Base-by-base conservation (phyloP, 2,329 filamentous ascomycete species). In the Aspergillus sp. region DNA sequence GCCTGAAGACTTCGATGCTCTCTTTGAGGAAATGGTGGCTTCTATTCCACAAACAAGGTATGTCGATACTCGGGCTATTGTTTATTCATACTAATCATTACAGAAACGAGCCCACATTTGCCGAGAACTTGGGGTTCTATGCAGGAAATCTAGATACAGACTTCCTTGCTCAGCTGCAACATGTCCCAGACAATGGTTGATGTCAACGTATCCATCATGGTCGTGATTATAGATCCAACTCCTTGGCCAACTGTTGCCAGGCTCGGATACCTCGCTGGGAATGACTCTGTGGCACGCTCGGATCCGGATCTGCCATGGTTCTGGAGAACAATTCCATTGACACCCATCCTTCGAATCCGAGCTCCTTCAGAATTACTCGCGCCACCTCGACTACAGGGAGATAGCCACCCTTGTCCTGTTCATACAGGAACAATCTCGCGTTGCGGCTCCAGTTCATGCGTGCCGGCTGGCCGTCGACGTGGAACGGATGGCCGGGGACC, bases 401-500 rank as follows among this genome's bases (percentile, higher is more conserved):
- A 69, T 91, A 91, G 0, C 83, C 89, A 0, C 88, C 87, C 4
- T 78, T 74, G 1, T 85, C 75, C 70, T 81, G 72, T 70, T 88
- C 77, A 67, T 89, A 87, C 60, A 88, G 85, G 70, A 89, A 91
- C 2, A 89, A 72, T 17, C 90, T 79, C 63, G 87, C 89, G 70
- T 92, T 92, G 17, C 90, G 78, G 45, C 84, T 89, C 90, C 90
- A 93, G 68, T 85, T 90, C 90, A 93, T 92, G 2, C 87, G 78
- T 2, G 84, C 71, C 13, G 81, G 82, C 72, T 89, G 87, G 7
- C 79, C 80, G 0, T 80, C 73, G 8, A 83, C 76, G 74, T 88
- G 83, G 66, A 84, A 88, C 2, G 78, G 71, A 69, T 90, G 87
- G 1, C 81, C 82, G 17, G 79, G 69, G 1, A 80, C 61, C 7